Conservation (phyloP, 2,329 filamentous ascomycete genomes). For the Phoma sp. region DNA sequence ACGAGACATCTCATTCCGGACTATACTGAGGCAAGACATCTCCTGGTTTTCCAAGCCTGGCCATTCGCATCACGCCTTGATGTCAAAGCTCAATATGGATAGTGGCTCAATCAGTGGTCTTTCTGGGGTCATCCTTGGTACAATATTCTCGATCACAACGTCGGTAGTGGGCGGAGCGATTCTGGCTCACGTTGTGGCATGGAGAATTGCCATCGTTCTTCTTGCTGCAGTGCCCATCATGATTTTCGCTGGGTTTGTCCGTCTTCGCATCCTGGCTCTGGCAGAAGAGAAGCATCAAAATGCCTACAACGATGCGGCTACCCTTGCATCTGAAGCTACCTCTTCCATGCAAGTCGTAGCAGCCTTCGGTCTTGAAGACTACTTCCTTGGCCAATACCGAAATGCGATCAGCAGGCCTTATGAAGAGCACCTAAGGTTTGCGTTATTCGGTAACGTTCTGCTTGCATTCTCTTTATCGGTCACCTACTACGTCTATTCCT, state of each 20-base stretch:
- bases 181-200: conserved; percentile 55
- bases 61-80: conserved; percentile 52
- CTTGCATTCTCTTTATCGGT: conserved; percentile 54
- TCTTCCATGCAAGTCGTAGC: conserved; percentile 67
- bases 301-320: conserved; percentile 68
- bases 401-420: conserved; percentile 49
- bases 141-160: conserved; percentile 56
- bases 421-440: conserved; percentile 49
- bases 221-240: conserved; percentile 58
- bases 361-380: conserved; percentile 50
- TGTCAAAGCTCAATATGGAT: conserved; percentile 56
- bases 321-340: conserved; percentile 71
- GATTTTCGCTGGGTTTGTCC: conserved; percentile 54
- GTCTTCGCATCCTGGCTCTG: conserved; percentile 57
- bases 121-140: conserved; percentile 57
- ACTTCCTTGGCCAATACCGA: conserved; percentile 48
- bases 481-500: conserved; percentile 56
- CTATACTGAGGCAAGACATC: conserved; percentile 63
- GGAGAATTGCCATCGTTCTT: conserved; percentile 59
- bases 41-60: conserved; percentile 54
- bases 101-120: conserved; percentile 56
- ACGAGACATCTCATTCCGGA: conserved; percentile 55
- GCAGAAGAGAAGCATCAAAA: conserved; percentile 69
- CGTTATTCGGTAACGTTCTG: conserved; percentile 49
- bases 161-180: conserved; percentile 57